Conservation (phyloP, 1,284 basidiomycete species). For the Rhodotorula sp. region DNA sequence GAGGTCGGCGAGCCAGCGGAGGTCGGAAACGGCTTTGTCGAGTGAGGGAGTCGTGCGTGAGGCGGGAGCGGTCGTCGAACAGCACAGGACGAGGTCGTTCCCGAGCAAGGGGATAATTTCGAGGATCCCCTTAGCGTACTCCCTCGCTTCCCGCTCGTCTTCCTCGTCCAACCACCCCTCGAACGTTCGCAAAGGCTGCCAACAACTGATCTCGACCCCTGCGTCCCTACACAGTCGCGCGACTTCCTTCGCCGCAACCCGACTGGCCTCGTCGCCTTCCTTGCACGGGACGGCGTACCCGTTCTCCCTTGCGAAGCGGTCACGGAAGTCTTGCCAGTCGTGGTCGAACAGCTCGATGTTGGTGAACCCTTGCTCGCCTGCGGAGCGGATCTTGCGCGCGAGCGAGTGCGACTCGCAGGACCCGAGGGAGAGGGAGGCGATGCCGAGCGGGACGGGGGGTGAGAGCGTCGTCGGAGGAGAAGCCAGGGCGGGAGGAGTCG, state of each 20-base stretch:
- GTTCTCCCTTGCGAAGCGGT: conserved; percentile 29
- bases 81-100: conserved; percentile 40
- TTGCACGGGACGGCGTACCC: conserved; percentile 14
- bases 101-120: conserved; percentile 38
- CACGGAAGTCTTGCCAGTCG: conserved; percentile 46
- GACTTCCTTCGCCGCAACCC: conserved; percentile 45
- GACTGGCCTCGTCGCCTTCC: conserved; percentile 31
- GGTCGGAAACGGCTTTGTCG: conserved; percentile 43
- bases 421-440: conserved; percentile 40
- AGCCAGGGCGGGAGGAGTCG: conserved; percentile 1
- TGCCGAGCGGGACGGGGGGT: conserved; percentile 8
- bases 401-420: conserved; percentile 43
- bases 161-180: conserved; percentile 45
- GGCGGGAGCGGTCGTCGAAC: conserved; percentile 32
- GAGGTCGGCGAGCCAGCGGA: conserved; percentile 43
- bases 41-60: conserved; percentile 42
- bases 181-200: conserved; percentile 50
- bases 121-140: conserved; percentile 39
- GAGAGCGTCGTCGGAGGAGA: no score
- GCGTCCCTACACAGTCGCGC: conserved; percentile 39
- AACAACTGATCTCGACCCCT: conserved; percentile 46
- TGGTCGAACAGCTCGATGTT: conserved; percentile 49
- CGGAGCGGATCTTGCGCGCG: conserved; percentile 45
- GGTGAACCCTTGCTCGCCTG: conserved; percentile 45
- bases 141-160: conserved; percentile 24